A percentile compares a stretch with the other conserved stretches of the same genome.
Evolutionary conservation across 176 grass and related monocot genomes (phyloP).

Genomic region (Puya raimondii): DNA sequence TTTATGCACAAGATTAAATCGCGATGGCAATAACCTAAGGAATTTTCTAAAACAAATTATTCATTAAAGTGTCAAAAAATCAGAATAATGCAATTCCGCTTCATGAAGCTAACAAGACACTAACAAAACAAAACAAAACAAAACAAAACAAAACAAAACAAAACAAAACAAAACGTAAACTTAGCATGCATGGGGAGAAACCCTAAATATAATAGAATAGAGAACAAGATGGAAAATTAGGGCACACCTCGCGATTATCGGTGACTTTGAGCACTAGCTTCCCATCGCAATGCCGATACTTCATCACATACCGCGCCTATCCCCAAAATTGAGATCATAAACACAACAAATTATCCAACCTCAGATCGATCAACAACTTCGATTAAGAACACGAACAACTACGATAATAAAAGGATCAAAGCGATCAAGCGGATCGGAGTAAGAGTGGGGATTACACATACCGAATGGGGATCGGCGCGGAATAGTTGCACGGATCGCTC

Average conservation of each 20-base stretch:
- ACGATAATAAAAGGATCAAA: not conserved
- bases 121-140: too few species aligned
- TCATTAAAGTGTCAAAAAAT: too few species aligned
- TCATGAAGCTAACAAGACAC: too few species aligned
- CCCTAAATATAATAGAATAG: not conserved
- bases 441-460: constrained; percentile 23
- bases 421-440: not conserved
- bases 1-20: too few species aligned
- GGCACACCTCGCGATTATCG: constrained; percentile 56
- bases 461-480: constrained; percentile 64
- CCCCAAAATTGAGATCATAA: constrained; percentile 6
- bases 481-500: constrained; percentile 80
- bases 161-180: too few species aligned
- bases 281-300: constrained; percentile 92
- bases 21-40: too few species aligned
- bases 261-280: constrained; percentile 98
- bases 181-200: not conserved
- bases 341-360: not conserved
- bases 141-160: too few species aligned
- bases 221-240: not conserved
- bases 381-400: too few species aligned
- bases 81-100: too few species aligned
- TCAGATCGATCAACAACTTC: not conserved
- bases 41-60: too few species aligned
- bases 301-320: constrained; percentile 74